Base-by-base conservation (phyloP, 768 basidiomycete genomes). In the Rickenella mellea region DNA sequence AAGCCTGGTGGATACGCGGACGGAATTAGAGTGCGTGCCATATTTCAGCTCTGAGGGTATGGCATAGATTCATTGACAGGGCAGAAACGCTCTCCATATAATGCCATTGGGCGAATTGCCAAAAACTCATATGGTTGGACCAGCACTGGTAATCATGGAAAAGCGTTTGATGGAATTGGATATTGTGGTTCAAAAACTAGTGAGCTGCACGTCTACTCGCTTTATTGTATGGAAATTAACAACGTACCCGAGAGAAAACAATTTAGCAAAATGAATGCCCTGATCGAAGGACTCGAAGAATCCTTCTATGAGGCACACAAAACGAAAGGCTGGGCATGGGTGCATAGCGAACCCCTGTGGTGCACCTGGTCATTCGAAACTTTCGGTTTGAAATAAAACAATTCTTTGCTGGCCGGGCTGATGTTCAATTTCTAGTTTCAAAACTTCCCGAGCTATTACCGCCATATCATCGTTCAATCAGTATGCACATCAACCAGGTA, bases 291-390 rank as follows among this genome's bases (percentile, higher is more conserved):
- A 38, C 52, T 88, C 41, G 87, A 90, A 46, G 53, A 58, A 2
- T 55, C 86, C 2, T 60, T 87, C 10, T 62, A 72, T 22, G 87
- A 90, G 31, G 83, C 84, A 2, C 71, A 77, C 52, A 83, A 73
- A 56, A 59, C 63, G 12, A 87, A 83, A 57, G 85, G 87, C 0
- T 78, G 74, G 64, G 63, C 68, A 46, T 88, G 83, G 80, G 79
- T 75, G 2, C 68, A 70, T 10, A 66, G 74, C 48, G 83, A 88
- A 46, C 78, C 83, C 1, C 63, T 90, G 32, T 90, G 87, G 87
- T 62, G 74, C 20, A 87, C 86, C 9, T 90, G 87, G 87, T 67
- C 87, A 0, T 61, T 89, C 21, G 80, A 83, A 50, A 82, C 74
- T 58, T 87, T 90, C 43, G 83, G 87, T 83, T 45, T 30, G 67